Base-by-base conservation (phyloP, 2,329 filamentous ascomycete species). In the Fusarium illudens region DNA sequence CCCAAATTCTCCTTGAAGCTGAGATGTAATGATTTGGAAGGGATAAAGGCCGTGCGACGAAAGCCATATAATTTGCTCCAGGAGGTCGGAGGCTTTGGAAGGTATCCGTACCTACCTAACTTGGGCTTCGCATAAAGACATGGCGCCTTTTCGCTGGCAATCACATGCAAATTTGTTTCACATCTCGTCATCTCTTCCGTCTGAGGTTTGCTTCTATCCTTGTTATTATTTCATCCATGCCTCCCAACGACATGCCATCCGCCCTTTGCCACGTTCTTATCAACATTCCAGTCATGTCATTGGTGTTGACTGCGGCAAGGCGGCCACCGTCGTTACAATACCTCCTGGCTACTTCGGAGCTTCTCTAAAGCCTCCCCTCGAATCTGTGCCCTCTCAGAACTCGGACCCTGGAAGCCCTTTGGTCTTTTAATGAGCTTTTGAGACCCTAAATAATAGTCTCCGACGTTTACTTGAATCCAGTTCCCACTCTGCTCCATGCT, bases 111-210 rank as follows among this genome's bases (percentile, higher is more conserved):
- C n/a, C n/a, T n/a, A n/a, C n/a, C n/a, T n/a, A n/a, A n/a, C 58
- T 15, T 58, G 51, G 39, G 8, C 22, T 58, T 50, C 12, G 52
- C 58, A 46, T 53, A 33, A 65, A 36, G 33, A 36, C 36, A 36
- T 49, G 19, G 64, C 56, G 54, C 39, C 11, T 48, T 27, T 50
- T 60, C 51, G 50, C 52, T 54, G 60, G 54, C 50, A 53, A 64
- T 73, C 71, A 73, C 71, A 73, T 73, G 71, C 49, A 70, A 73
- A 73, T 57, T 17, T 70, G 68, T 68, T 67, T 67, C 66, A 65
- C 53, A 55, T 63, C 39, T 58, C 56, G 52, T 69, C 65, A 73
- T 70, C 50, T 54, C 49, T 29, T 49, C 44, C 54, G 48, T 53
- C 44, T 55, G 37, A 60, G 37, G 33, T 56, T 57, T 62, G 39